Evolutionary conservation across 768 basidiomycete species (phyloP).

Genomic region (Suillus placidus): DNA sequence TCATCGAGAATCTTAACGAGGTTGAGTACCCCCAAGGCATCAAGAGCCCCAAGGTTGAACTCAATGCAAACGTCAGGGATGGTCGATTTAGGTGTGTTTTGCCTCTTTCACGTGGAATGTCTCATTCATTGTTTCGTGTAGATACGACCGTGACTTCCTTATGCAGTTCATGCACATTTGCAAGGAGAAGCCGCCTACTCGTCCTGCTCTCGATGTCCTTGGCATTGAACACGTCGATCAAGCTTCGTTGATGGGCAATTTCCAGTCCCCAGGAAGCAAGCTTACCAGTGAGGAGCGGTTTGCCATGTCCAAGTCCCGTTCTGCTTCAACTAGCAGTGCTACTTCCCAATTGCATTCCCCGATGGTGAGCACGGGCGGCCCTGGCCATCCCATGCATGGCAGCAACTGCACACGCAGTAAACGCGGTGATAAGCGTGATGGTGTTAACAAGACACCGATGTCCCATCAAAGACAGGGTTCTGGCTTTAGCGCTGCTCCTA

Average conservation of each 20-base stretch:
- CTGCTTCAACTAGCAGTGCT: constrained; percentile 57
- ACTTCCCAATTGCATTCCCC: constrained; percentile 54
- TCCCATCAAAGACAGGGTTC: constrained; percentile 42
- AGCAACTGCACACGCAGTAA: constrained; percentile 71
- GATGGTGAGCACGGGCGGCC: constrained; percentile 68
- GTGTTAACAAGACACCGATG: constrained; percentile 47
- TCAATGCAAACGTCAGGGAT: constrained; percentile 81
- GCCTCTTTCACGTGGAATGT: too few relatives aligned
- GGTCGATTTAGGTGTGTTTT: constrained; percentile 79
- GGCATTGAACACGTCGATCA: constrained; percentile 83
- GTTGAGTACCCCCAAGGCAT: constrained; percentile 84
- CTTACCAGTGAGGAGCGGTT: constrained; percentile 75
- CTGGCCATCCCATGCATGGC: constrained; percentile 47
- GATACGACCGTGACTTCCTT: constrained; percentile 97
- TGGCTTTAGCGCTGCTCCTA: constrained; percentile 33
- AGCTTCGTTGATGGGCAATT: constrained; percentile 66
- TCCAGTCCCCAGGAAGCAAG: constrained; percentile 55
- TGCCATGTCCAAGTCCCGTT: constrained; percentile 45
- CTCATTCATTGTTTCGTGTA: constrained; percentile 28
- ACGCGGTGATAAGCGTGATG: constrained; percentile 80
- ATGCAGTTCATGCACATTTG: constrained; percentile 95
- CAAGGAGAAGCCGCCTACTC: constrained; percentile 90
- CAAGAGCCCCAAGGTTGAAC: constrained; percentile 78
- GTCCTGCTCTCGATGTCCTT: constrained; percentile 88
- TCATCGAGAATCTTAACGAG: constrained; percentile 79